Evolutionary conservation across 495 filamentous ascomycete species (phyloP), one percentile per base, ranked within the genome.

Genomic region (Aspergillus funiculosus): DNA sequence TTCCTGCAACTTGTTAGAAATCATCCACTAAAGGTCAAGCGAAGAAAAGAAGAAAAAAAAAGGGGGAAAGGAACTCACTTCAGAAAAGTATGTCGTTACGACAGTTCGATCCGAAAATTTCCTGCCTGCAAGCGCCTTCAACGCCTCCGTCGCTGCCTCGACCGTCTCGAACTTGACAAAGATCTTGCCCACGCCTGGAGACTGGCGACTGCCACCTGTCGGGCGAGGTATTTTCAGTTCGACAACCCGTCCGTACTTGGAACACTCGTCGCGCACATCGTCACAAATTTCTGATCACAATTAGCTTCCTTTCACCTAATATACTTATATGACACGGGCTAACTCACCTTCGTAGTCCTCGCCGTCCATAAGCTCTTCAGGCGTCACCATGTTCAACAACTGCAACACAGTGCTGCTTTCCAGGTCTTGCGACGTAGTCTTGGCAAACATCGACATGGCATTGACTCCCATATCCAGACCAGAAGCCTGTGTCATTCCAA

Each of bases 401-500:
- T 94, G 88, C 48, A 99, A 58, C 10, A 99, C 90, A 32, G 89
- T 78, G 44, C 82, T 79, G 32, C 79, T 79, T 47, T 90, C 86
- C 27, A 85, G 61, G 48, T 89, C 83, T 31, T 75, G 74, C 24
- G 85, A 86, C 6, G 86, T 91, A 26, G 91, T 95, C 32, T 90
- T 89, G 24, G 92, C 92, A 58, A 99, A 89, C 87, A 97, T 90
- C 21, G 89, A 92, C 88, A 99, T 97, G 50, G 91, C 94, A 51
- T 94, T 95, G 49, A 97, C 90, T 19, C 90, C 83, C 83, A 95
- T 91, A 54, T 97, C 92, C 13, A 92, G 72, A 31, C 89, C 87
- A 39, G 86, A 71, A 8, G 87, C 89, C 62, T 99, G 92, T 19
- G 87, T 90, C 52, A 86, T 82, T 45, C 92, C 92, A 51, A 96